Conservation (phyloP, 2,329 filamentous ascomycete genomes). For the Curvularia hawaiiensis region DNA sequence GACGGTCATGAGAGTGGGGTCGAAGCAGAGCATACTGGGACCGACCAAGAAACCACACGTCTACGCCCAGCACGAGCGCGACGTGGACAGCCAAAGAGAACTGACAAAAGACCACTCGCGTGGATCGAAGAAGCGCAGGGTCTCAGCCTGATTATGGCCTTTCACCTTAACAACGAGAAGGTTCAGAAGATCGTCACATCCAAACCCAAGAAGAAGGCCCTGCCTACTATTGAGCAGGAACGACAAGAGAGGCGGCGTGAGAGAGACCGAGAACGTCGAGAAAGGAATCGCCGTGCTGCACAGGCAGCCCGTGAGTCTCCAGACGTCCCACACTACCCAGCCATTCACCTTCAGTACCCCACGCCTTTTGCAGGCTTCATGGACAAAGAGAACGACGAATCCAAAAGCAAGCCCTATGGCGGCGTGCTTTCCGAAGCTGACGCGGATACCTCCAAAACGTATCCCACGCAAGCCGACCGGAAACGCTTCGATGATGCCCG, state of each 20-base stretch:
- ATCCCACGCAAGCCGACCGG: constrained; percentile 80
- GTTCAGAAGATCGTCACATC: constrained; percentile 65
- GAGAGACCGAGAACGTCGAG: constrained; percentile 47
- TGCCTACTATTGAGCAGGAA: constrained; percentile 38
- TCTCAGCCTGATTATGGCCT: constrained; percentile 40
- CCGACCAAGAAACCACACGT: constrained; percentile 38
- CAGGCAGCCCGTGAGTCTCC: constrained; percentile 47
- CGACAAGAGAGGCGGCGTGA: constrained; percentile 41
- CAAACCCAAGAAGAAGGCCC: constrained; percentile 58
- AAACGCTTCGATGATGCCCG: constrained; percentile 88
- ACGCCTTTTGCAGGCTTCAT: constrained; percentile 88
- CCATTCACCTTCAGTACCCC: constrained; percentile 68
- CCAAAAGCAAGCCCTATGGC: constrained; percentile 92
- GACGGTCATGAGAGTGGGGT: constrained; percentile 39
- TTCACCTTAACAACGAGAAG: constrained; percentile 56
- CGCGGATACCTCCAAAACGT: constrained; percentile 87
- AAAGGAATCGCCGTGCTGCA: constrained; percentile 55
- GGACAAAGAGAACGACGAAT: constrained; percentile 86
- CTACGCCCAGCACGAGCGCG: constrained; percentile 41
- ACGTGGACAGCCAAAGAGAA: constrained; percentile 40
- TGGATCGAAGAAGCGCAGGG: constrained; percentile 44
- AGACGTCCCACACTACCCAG: constrained; percentile 60
- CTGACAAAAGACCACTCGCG: constrained; percentile 42
- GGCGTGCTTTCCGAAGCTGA: constrained; percentile 89
- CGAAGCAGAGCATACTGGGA: constrained; percentile 33